A percentile compares a stretch with the other conserved stretches of the same genome.
These are phyloP conservation scores for Sugiyamaella sp. DNA, from an alignment of 1,139 yeast species.

Conservation along the genomic window DNA sequence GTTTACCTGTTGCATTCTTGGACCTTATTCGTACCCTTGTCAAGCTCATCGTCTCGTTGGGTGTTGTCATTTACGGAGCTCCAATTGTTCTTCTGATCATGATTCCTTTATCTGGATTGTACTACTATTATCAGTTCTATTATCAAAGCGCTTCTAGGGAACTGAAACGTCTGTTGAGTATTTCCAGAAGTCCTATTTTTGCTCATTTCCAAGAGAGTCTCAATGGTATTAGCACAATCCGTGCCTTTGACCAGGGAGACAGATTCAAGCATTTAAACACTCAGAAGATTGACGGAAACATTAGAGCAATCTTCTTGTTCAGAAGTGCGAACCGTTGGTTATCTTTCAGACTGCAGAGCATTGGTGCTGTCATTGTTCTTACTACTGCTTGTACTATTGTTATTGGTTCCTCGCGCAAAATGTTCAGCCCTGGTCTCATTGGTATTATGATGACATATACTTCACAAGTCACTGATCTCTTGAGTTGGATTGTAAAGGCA, in stretches of 20 bases:
- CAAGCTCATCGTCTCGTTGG: slow-evolving; percentile 61
- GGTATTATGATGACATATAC: slow-evolving; percentile 78
- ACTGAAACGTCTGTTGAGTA: slow-evolving; percentile 77
- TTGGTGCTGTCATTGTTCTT: slow-evolving; percentile 67
- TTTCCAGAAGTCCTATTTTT: slow-evolving; percentile 74
- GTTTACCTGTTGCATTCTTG: slow-evolving; percentile 45
- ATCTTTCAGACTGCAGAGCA: slow-evolving; percentile 60
- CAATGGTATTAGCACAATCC: slow-evolving; percentile 70
- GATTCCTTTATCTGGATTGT: slow-evolving; percentile 57
- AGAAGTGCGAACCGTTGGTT: slow-evolving; percentile 63
- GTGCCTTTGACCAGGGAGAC: slow-evolving; percentile 55
- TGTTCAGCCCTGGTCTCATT: slow-evolving; percentile 64
- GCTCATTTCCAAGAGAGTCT: slow-evolving; percentile 78
- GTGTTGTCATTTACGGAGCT: slow-evolving; percentile 72
- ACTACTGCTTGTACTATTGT: slow-evolving; percentile 53
- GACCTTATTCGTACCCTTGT: slow-evolving; percentile 56
- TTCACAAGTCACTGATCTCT: slow-evolving; percentile 60
- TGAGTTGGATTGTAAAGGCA: slow-evolving; percentile 63
- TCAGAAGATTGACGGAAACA: slow-evolving; percentile 63
- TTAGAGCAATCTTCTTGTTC: slow-evolving; percentile 56
- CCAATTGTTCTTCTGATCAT: slow-evolving; percentile 57
- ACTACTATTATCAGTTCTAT: slow-evolving; percentile 81
- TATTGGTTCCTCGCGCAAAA: slow-evolving; percentile 55
- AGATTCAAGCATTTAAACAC: slow-evolving; percentile 60
- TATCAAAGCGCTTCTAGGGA: slow-evolving; percentile 80